These are phyloP conservation scores for Ramaria sp. DNA, from an alignment of 768 basidiomycete species.

Conservation along the genomic window DNA sequence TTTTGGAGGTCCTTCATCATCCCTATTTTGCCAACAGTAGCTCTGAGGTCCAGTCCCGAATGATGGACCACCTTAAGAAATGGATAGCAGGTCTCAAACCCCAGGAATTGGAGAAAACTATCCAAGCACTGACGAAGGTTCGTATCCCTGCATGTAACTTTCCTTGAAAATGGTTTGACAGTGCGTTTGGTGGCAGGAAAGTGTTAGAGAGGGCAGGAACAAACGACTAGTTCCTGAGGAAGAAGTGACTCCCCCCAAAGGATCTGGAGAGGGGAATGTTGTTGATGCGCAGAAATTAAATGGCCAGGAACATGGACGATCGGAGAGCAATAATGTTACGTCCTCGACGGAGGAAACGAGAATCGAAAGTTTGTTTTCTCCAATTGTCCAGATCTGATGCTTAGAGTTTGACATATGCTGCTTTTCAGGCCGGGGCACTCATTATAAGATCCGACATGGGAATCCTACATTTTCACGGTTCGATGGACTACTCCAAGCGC, in stretches of 20 bases:
- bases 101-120: slow-evolving; percentile 32
- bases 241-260: slow-evolving; percentile 2
- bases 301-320: too few species aligned
- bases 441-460: neutral
- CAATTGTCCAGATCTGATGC: neutral
- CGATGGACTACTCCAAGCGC: neutral
- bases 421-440: neutral
- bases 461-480: neutral
- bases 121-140: slow-evolving; percentile 45
- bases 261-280: too few species aligned
- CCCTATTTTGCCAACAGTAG: slow-evolving; percentile 48
- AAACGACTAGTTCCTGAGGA: slow-evolving; percentile 42
- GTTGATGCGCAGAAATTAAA: too few species aligned
- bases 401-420: neutral
- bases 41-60: slow-evolving; percentile 45
- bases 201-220: slow-evolving; percentile 43
- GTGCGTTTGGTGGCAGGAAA: slow-evolving; percentile 26
- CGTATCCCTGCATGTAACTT: neutral
- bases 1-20: slow-evolving; percentile 59
- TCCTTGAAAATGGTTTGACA: neutral
- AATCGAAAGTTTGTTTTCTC: neutral
- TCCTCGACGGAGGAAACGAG: neutral
- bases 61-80: slow-evolving; percentile 44
- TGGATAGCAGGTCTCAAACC: slow-evolving; percentile 41
- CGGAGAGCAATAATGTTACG: too few species aligned